phyloP scores from a whole-genome alignment of 1,139 yeast species.

The Suhomyces guaymorum region DNA sequence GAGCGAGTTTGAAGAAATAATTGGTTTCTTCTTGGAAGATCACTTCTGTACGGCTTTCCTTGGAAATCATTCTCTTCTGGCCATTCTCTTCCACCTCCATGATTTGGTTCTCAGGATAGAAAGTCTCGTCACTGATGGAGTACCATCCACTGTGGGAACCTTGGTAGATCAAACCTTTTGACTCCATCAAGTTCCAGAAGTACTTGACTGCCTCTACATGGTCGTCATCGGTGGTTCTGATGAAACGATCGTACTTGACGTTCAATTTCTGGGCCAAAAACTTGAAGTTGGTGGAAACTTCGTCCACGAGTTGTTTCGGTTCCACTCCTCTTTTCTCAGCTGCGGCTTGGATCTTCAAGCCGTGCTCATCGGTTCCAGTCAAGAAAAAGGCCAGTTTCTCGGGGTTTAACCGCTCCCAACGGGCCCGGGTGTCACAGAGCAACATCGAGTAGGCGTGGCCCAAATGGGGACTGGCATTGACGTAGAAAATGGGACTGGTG shows the following conservation, averaged over 20 bases:
- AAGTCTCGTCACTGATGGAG: slow-evolving; percentile 90
- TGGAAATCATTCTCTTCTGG: slow-evolving; percentile 47
- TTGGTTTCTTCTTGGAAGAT: slow-evolving; percentile 76
- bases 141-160: slow-evolving; percentile 95
- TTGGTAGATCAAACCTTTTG: slow-evolving; percentile 70
- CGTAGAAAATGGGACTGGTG: slow-evolving; percentile 94
- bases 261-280: slow-evolving; percentile 56
- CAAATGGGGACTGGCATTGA: slow-evolving; percentile 91
- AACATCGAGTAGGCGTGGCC: slow-evolving; percentile 93
- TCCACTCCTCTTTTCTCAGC: slow-evolving; percentile 50
- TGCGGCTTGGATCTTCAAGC: slow-evolving; percentile 82
- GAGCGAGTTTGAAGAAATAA: slow-evolving; percentile 77
- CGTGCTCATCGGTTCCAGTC: slow-evolving; percentile 98
- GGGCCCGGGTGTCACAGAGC: slow-evolving; percentile 70
- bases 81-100: slow-evolving; percentile 47
- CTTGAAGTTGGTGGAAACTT: slow-evolving; percentile 63
- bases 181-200: slow-evolving; percentile 66
- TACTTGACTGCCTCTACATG: slow-evolving; percentile 64
- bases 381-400: slow-evolving; percentile 51
- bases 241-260: slow-evolving; percentile 71
- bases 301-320: slow-evolving; percentile 75
- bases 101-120: slow-evolving; percentile 81
- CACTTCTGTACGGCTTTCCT: slow-evolving; percentile 78
- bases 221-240: slow-evolving; percentile 86
- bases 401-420: slow-evolving; percentile 64